Evolutionary conservation across 495 filamentous ascomycete species (phyloP).

Genomic region (Daldinia vernicosa): DNA sequence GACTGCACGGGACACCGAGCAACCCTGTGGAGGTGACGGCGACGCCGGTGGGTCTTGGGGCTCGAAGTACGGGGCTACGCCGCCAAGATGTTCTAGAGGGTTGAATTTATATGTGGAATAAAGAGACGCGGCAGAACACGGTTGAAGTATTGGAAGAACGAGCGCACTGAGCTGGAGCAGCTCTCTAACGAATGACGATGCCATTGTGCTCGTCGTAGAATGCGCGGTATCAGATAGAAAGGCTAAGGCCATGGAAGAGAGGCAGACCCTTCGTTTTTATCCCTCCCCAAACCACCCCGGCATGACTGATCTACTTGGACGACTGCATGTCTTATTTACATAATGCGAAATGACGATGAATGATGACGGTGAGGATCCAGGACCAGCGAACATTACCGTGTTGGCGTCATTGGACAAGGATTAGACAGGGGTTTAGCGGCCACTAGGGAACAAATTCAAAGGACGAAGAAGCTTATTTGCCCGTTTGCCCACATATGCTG

Average conservation of each 20-base stretch:
- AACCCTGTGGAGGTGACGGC: conserved; percentile 51
- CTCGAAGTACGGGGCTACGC: conserved; percentile 60
- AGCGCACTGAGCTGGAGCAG: conserved; percentile 29
- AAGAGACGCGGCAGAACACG: conserved; percentile 39
- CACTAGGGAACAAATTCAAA: conserved; percentile 7
- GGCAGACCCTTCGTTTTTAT: not conserved
- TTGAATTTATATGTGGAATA: conserved; percentile 54
- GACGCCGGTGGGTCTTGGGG: conserved; percentile 54
- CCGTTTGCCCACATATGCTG: not conserved
- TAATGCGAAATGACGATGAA: not conserved
- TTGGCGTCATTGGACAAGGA: conserved; percentile 26
- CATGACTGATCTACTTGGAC: not conserved
- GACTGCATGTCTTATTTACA: too few relatives aligned
- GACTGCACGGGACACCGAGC: conserved; percentile 51
- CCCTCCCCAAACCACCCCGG: not conserved
- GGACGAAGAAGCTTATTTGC: conserved; percentile 1
- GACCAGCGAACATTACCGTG: not conserved
- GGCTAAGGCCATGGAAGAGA: not conserved
- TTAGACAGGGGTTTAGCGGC: not conserved
- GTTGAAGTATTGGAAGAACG: conserved; percentile 23
- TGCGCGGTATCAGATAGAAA: not conserved
- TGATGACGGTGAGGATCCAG: not conserved
- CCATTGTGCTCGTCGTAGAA: conserved; percentile 15
- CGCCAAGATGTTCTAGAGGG: conserved; percentile 59
- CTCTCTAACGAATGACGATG: conserved; percentile 30